Conservation (phyloP, 495 filamentous ascomycete genomes). For the Niebla homalea region DNA sequence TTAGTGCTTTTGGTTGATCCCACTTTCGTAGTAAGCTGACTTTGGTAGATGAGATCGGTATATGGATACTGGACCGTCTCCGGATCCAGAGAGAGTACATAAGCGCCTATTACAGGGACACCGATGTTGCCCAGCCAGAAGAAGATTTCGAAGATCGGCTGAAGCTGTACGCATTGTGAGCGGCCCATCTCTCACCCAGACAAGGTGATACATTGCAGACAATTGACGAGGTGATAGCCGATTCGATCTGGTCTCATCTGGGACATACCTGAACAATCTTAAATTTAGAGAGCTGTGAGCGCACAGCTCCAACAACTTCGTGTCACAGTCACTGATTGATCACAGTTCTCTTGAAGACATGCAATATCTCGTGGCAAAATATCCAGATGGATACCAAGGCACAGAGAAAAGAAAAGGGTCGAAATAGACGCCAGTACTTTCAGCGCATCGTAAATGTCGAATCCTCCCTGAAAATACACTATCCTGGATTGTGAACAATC, state of each 20-base stretch:
- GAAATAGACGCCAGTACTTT: too few species aligned
- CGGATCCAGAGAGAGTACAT: constrained; percentile 18
- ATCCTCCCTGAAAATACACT: too few species aligned
- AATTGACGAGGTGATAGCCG: background rate
- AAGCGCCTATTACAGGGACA: constrained; percentile 16
- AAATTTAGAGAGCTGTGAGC: too few species aligned
- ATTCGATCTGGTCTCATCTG: background rate
- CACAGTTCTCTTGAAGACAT: constrained; percentile 10
- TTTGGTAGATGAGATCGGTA: constrained; percentile 9
- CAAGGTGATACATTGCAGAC: background rate
- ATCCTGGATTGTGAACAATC: too few species aligned
- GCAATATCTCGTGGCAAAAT: constrained; percentile 8
- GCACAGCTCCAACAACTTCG: too few species aligned
- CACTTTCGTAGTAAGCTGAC: background rate
- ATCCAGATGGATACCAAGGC: constrained; percentile 11
- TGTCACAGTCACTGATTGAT: background rate
- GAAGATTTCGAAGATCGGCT: constrained; percentile 22
- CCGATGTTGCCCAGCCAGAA: constrained; percentile 15
- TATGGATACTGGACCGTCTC: constrained; percentile 11
- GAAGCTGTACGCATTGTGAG: constrained; percentile 20
- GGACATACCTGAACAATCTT: background rate
- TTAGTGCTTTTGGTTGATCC: background rate
- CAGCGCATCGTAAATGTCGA: too few species aligned
- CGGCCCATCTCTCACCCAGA: background rate
- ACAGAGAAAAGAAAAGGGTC: too few species aligned